These are phyloP conservation scores for Neurospora sp. DNA, from an alignment of 495 filamentous ascomycete species.

Conservation along the genomic window DNA sequence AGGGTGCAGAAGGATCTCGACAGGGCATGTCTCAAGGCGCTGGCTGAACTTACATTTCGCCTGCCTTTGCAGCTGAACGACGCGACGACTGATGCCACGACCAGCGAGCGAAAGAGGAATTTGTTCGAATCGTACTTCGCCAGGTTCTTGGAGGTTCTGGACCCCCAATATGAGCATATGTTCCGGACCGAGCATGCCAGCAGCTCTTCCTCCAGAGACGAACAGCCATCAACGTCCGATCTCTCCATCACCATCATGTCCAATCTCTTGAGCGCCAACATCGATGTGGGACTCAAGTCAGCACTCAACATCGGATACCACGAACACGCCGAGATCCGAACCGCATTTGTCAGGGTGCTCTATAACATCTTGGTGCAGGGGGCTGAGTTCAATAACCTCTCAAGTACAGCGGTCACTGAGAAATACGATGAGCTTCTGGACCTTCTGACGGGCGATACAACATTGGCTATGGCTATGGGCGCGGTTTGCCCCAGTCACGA, in stretches of 20 bases:
- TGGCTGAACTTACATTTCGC: slow-evolving; percentile 53
- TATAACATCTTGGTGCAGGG: slow-evolving; percentile 59
- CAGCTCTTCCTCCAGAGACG: slow-evolving; percentile 28
- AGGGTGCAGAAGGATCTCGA: slow-evolving; percentile 53
- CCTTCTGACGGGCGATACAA: slow-evolving; percentile 48
- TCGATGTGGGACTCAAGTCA: slow-evolving; percentile 58
- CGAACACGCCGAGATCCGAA: slow-evolving; percentile 54
- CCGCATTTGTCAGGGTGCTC: slow-evolving; percentile 56
- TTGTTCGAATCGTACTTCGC: slow-evolving; percentile 62
- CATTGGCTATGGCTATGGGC: slow-evolving; percentile 49
- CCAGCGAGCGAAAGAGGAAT: slow-evolving; percentile 51
- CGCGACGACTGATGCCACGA: slow-evolving; percentile 48
- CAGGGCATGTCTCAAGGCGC: slow-evolving; percentile 48
- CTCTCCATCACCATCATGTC: slow-evolving; percentile 54
- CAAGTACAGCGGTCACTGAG: slow-evolving; percentile 52
- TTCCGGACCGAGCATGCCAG: slow-evolving; percentile 30
- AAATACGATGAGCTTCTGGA: slow-evolving; percentile 54
- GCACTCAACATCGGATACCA: slow-evolving; percentile 56
- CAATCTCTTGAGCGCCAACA: slow-evolving; percentile 57
- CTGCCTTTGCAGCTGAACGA: slow-evolving; percentile 55
- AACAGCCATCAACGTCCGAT: slow-evolving; percentile 41
- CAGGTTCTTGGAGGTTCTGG: slow-evolving; percentile 49
- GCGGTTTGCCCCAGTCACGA: slow-evolving; percentile 54
- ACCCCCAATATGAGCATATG: slow-evolving; percentile 40
- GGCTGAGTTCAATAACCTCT: slow-evolving; percentile 55